phyloP scores from a whole-genome alignment of 441 rosid genomes.

The Cnidoscolus chayamansa region DNA sequence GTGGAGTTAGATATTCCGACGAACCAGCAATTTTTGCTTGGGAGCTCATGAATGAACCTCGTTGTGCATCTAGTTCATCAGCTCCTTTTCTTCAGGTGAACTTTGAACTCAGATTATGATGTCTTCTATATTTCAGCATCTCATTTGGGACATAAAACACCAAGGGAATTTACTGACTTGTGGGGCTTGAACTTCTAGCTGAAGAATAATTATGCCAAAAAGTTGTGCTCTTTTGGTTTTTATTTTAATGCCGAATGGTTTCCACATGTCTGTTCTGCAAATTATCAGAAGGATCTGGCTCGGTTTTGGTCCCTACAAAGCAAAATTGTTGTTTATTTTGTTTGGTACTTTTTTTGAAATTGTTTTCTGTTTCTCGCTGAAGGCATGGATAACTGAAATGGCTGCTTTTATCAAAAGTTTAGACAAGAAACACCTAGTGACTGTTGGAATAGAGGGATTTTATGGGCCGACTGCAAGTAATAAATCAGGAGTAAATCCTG shows the following conservation, averaged over 20 bases:
- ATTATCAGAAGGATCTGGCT: background rate
- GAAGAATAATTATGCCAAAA: background rate
- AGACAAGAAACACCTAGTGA: constrained; percentile 42
- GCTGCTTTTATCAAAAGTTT: constrained; percentile 44
- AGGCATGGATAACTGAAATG: constrained; percentile 52
- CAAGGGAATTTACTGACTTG: background rate
- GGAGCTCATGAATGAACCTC: constrained; percentile 59
- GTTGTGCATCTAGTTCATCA: constrained; percentile 40
- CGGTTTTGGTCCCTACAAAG: background rate
- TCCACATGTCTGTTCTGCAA: background rate
- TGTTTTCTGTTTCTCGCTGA: constrained; percentile 2
- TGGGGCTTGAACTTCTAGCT: background rate
- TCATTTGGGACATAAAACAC: background rate
- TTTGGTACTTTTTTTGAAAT: background rate
- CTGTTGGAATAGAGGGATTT: constrained; percentile 49
- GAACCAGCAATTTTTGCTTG: constrained; percentile 59
- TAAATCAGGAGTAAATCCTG: constrained; percentile 40
- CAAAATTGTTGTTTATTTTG: background rate
- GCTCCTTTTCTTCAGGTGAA: constrained; percentile 45
- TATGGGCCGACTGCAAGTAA: constrained; percentile 30
- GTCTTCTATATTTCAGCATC: background rate
- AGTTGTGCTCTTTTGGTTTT: too few relatives aligned
- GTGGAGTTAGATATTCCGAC: constrained; percentile 39
- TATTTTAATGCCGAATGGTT: background rate
- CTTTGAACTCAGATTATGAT: background rate